Conservation (phyloP, 805 yeast species). For the Pichia ethanolica region DNA sequence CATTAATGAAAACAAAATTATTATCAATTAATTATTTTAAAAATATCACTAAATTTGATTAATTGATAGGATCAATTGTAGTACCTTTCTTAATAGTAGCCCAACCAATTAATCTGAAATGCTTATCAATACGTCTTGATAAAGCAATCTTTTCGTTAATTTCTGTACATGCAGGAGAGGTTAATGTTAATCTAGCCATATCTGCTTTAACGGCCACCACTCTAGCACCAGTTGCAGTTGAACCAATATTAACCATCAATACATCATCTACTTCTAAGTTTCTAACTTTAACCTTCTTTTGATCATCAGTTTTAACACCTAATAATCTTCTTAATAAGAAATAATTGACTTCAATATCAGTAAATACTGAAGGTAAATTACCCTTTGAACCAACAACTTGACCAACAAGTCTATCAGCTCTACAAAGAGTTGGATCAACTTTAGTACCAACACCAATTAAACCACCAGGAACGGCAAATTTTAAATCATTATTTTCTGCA, state of each 20-base stretch:
- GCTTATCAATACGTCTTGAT: constrained; percentile 98
- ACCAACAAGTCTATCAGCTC: constrained; percentile 98
- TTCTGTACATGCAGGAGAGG: constrained; percentile 98
- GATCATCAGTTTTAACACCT: constrained; percentile 98
- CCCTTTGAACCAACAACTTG: constrained; percentile 99
- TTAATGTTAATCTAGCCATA: constrained; percentile 95
- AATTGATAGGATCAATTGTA: constrained; percentile 69
- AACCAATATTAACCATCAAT: constrained; percentile 97
- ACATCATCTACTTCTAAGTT: constrained; percentile 92
- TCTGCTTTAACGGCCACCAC: constrained; percentile 97
- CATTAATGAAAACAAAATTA: constrained; percentile 2
- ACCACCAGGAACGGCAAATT: constrained; percentile 99
- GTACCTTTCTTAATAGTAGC: constrained; percentile 96
- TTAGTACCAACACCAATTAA: constrained; percentile 98
- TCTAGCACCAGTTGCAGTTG: constrained; percentile 99
- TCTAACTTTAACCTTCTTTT: constrained; percentile 93
- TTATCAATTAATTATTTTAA: too few relatives aligned
- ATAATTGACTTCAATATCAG: constrained; percentile 95
- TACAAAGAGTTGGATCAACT: constrained; percentile 97
- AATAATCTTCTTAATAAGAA: constrained; percentile 92
- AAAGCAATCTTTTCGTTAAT: constrained; percentile 96
- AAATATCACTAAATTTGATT: constrained; percentile 4
- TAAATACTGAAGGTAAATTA: constrained; percentile 89
- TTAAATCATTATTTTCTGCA: constrained; percentile 96
- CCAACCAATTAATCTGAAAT: constrained; percentile 99